Evolutionary conservation across 257 asterid species (phyloP), one percentile per base, ranked within the genome.

Genomic region (Misopates orontium): DNA sequence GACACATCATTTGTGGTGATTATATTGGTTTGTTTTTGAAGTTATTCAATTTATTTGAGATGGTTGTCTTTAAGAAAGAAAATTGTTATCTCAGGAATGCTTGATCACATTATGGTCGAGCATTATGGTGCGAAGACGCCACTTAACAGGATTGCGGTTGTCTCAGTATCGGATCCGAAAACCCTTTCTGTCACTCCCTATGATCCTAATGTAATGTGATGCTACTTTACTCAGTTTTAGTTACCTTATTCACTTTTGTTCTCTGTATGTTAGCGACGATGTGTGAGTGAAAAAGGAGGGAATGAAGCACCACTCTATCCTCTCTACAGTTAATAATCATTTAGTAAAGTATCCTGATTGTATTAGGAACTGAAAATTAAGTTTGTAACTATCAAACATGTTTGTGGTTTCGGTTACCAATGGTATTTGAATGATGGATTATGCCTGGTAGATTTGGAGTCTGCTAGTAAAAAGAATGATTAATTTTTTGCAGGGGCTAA

Each of bases 41-140:
- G 49, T 56, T 42, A 36, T 23, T 14, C 25, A 25, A 60, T 25
- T 73, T 40, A 50, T 17, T 62, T 61, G 63, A 28, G 31, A 49
- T 40, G 20, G 47, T 23, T 50, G 36, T 28, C 18, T 58, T 64
- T 23, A 12, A 13, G 19, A 42, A 57, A 9, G 12, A 32, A 23
- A 6, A 28, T 28, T 56, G 16, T 22, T 48, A 36, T 71, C 72
- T 73, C 89, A 92, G 98, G 98, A 72, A 87, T 93, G 90, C 88
- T 93, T 75, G 97, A 90, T 71, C 98, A 93, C 79, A 90, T 93
- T 67, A 83, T 86, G 81, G 97, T 93, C 22, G 97, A 93, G 67
- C 76, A 82, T 64, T 78, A 78, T 36, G 94, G 95, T 61, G 79
- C 78, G 54, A 87, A 87, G 83, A 87, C 79, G 17, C 95, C 97